Conservation (phyloP, 495 filamentous ascomycete species). For the Hypoxylon cercidicola region DNA sequence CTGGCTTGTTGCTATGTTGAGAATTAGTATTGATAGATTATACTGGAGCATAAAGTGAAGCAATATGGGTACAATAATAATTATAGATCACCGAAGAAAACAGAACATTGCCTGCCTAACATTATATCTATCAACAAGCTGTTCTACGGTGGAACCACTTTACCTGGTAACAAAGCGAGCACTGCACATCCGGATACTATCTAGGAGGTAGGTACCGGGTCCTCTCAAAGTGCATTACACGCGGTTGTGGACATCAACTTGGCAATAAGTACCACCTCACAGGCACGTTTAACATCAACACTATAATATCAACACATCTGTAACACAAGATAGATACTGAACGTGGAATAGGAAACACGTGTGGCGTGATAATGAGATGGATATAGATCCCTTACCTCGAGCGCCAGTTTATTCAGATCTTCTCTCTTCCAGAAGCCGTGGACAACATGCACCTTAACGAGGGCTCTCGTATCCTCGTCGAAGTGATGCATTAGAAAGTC, state of each 20-base stretch:
- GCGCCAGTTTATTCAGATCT: constrained; percentile 64
- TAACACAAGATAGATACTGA: background rate
- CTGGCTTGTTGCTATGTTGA: constrained; percentile 60
- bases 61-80: background rate
- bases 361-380: background rate
- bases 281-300: too few species aligned
- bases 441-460: constrained; percentile 78
- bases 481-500: constrained; percentile 73
- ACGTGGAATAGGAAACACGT: background rate
- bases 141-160: too few species aligned
- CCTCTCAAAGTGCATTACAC: too few species aligned
- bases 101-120: too few species aligned
- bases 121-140: too few species aligned
- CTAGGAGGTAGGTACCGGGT: too few species aligned
- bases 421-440: constrained; percentile 91
- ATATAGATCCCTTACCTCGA: constrained; percentile 64
- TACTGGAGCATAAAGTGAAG: background rate
- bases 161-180: too few species aligned
- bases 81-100: too few species aligned
- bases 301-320: too few species aligned
- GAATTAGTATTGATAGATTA: constrained; percentile 16
- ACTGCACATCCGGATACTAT: too few species aligned
- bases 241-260: too few species aligned
- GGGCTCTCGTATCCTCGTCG: constrained; percentile 71
- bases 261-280: too few species aligned